These are phyloP conservation scores for Neostapfia colusana DNA, from an alignment of 176 grass and related monocot species.

Conservation along the genomic window DNA sequence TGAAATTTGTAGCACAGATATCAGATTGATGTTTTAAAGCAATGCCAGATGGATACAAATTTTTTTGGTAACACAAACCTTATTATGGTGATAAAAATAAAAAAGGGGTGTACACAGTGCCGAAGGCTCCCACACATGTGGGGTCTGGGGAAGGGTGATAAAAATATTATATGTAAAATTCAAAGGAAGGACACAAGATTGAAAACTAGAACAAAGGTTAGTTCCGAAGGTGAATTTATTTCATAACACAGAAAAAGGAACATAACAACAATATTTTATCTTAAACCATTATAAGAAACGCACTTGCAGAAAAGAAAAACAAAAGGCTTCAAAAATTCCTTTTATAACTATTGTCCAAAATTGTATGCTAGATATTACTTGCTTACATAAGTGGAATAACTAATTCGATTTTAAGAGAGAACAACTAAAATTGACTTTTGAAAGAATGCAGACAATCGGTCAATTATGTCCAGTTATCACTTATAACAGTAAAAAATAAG, in stretches of 20 bases:
- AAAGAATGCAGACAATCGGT: not conserved
- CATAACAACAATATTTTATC: not conserved
- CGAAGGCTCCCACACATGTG: too few species aligned
- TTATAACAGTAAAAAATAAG: not conserved
- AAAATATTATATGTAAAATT: slow-evolving; percentile 17
- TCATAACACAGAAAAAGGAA: slow-evolving; percentile 17
- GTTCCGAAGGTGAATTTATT: not conserved
- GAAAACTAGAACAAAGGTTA: slow-evolving; percentile 10
- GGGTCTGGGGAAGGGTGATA: too few species aligned
- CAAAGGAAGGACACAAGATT: not conserved
- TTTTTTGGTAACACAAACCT: slow-evolving; percentile 14
- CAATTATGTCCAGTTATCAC: not conserved
- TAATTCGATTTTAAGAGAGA: not conserved
- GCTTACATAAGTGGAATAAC: not conserved
- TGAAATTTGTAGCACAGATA: slow-evolving; percentile 20
- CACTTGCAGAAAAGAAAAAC: slow-evolving; percentile 5
- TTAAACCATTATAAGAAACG: not conserved
- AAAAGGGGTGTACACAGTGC: too few species aligned
- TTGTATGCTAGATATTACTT: not conserved
- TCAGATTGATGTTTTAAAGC: slow-evolving; percentile 17
- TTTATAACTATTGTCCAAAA: not conserved
- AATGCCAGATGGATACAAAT: not conserved
- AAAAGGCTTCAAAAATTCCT: slow-evolving; percentile 18
- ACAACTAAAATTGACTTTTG: not conserved
- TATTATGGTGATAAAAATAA: slow-evolving; percentile 14